These are phyloP conservation scores for Tarenaya hassleriana DNA, from an alignment of 345 rosid species.

Conservation along the genomic window DNA sequence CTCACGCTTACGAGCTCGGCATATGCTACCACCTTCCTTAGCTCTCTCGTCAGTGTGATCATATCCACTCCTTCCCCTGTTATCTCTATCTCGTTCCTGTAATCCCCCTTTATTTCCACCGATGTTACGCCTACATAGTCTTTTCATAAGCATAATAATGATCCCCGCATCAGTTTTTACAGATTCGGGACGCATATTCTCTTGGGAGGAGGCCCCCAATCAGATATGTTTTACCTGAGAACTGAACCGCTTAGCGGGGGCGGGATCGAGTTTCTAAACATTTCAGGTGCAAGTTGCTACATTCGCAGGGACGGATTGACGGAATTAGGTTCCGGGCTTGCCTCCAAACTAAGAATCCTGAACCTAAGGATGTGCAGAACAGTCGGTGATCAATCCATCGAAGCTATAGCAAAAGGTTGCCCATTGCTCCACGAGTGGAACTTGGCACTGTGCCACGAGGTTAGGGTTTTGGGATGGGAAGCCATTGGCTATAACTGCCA, in stretches of 20 bases:
- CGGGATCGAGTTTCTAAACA: slow-evolving; percentile 49
- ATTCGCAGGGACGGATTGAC: slow-evolving; percentile 34
- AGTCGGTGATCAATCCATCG: slow-evolving; percentile 51
- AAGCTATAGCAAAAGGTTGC: slow-evolving; percentile 65
- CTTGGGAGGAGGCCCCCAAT: slow-evolving; percentile 4
- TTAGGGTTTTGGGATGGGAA: slow-evolving; percentile 57
- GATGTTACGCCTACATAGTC: slow-evolving; percentile 37
- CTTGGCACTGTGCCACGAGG: slow-evolving; percentile 55
- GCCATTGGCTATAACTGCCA: slow-evolving; percentile 47
- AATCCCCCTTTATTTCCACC: slow-evolving; percentile 37
- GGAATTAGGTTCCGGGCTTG: slow-evolving; percentile 48
- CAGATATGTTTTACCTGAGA: slow-evolving; percentile 24
- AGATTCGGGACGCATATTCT: neutral
- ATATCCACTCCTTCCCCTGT: slow-evolving; percentile 40
- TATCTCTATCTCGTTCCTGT: slow-evolving; percentile 44
- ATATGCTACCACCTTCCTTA: slow-evolving; percentile 35
- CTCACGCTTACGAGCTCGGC: slow-evolving; percentile 37
- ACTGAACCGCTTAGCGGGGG: slow-evolving; percentile 50
- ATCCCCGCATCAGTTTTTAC: neutral
- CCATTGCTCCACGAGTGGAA: slow-evolving; percentile 69
- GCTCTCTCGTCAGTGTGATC: slow-evolving; percentile 19
- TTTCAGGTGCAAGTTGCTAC: slow-evolving; percentile 30
- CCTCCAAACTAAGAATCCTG: slow-evolving; percentile 44
- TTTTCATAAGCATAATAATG: slow-evolving; percentile 12
- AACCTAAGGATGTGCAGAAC: slow-evolving; percentile 57